Percentiles rank a stretch among this genome's conserved stretches.
Evolutionary conservation across 495 filamentous ascomycete genomes (phyloP).

Genomic region (Aspergillus hancockii): DNA sequence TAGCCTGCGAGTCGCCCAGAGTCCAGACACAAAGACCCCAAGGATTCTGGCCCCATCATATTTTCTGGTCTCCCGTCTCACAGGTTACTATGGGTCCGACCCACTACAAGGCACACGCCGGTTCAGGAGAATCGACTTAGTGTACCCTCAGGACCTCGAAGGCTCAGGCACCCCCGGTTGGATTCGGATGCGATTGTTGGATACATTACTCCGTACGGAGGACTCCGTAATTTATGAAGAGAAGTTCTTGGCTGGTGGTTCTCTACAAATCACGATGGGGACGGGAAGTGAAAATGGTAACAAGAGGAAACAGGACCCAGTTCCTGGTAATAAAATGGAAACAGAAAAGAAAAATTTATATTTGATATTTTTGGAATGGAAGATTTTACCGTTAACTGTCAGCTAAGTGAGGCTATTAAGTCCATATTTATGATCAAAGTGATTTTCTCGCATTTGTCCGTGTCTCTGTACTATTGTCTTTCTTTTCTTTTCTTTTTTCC

Average conservation of each 20-base stretch:
- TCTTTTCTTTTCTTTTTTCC: background rate
- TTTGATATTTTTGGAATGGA: background rate
- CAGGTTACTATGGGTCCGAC: background rate
- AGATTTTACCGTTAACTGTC: background rate
- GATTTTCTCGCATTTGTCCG: background rate
- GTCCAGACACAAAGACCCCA: conserved; percentile 4
- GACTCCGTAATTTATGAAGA: background rate
- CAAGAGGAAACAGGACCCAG: background rate
- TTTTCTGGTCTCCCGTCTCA: conserved; percentile 6
- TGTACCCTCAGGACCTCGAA: background rate
- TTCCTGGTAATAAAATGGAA: background rate
- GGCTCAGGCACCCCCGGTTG: background rate
- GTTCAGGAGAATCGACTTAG: conserved; percentile 8
- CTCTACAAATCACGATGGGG: background rate
- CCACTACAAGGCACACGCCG: conserved; percentile 2
- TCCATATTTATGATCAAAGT: background rate
- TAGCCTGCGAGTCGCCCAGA: background rate
- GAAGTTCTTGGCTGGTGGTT: background rate
- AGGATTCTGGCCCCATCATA: conserved; percentile 7
- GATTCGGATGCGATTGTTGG: background rate
- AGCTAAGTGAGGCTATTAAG: conserved; percentile 1
- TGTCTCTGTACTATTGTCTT: background rate
- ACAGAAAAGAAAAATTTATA: background rate
- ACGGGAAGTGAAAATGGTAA: conserved; percentile 6
- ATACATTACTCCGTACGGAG: background rate